Base-by-base conservation (phyloP, 257 asterid species). In the Plantago elongata region DNA sequence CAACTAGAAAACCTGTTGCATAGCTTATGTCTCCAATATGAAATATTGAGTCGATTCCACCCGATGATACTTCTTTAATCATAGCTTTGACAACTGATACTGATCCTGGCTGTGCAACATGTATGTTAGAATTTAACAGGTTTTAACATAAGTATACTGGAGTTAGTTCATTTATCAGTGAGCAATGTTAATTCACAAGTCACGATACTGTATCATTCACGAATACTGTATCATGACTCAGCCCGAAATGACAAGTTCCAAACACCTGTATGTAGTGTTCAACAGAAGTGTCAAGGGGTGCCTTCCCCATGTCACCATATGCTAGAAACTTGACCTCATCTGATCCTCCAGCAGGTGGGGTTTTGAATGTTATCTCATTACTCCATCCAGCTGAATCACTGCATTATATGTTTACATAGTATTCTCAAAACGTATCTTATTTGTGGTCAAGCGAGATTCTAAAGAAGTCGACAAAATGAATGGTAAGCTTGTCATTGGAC, bases 21-120 rank as follows among this genome's bases (percentile, higher is more conserved):
- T 88, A 90, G 75, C 98, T 90, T 65, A 90, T 87, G 78, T 90
- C 97, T 55, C 97, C 97, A 0, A 90, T 85, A 79, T 90, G 97
- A 69, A 85, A 90, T 51, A 87, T 66, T 5, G 96, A 80, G 72
- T 90, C 94, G 0, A 83, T 63, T n/a, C 37, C 58, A 3, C 96
- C 88, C 0, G 79, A 68, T 0, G 85, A 74, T 11, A 85, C 75
- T 66, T 85, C 95, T 0, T 70, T 72, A 0, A 43, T 69, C 78
- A 87, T 78, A 15, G 95, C 96, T 43, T 85, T 69, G 47, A 70
- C 57, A 16, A 88, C 97, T 10, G 89, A 73, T 9, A 80, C 54
- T 5, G 96, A 74, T 65, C 97, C 98, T 34, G 96, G 96, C 95
- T 90, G 14, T 46, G 30, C 15, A 38, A 40, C 38, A 30, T 42